Conservation (phyloP, 495 filamentous ascomycete genomes). For the Daldinia concentrica region DNA sequence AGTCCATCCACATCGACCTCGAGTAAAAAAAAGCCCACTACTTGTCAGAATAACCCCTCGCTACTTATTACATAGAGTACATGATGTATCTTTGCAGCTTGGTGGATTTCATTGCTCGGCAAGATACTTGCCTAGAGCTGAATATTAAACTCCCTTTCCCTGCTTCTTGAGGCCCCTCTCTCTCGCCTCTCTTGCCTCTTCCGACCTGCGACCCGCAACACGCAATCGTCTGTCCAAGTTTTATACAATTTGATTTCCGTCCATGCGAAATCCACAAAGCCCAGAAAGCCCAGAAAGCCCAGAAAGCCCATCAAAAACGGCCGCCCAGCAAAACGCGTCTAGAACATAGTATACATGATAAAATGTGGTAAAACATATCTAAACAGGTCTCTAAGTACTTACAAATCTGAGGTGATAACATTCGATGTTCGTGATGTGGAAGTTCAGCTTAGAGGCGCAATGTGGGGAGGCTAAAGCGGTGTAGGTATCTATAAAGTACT, state of each 20-base stretch:
- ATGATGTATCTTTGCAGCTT: constrained; percentile 17
- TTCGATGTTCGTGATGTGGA: constrained; percentile 15
- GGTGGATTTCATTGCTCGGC: constrained; percentile 33
- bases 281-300: constrained; percentile 1
- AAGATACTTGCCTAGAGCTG: constrained; percentile 28
- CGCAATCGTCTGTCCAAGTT: constrained; percentile 8
- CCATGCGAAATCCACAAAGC: constrained; percentile 14
- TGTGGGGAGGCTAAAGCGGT: constrained; percentile 41
- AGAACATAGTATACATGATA: neutral
- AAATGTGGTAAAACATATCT: constrained; percentile 12
- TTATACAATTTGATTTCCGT: neutral
- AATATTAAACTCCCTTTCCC: constrained; percentile 33
- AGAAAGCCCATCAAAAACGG: neutral
- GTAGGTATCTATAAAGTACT: constrained; percentile 30
- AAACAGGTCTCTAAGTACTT: neutral
- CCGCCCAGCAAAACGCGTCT: neutral
- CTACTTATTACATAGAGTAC: neutral
- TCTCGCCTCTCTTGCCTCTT: constrained; percentile 28
- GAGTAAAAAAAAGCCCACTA: constrained; percentile 6
- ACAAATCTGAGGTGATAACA: constrained; percentile 15
- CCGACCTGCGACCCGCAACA: constrained; percentile 10
- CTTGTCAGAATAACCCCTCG: neutral
- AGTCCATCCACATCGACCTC: constrained; percentile 22
- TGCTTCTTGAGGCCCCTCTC: constrained; percentile 18
- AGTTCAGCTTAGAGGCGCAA: constrained; percentile 18